These are phyloP conservation scores for Phoenix roebelenii DNA, from an alignment of 176 grass and related monocot species.

Conservation along the genomic window DNA sequence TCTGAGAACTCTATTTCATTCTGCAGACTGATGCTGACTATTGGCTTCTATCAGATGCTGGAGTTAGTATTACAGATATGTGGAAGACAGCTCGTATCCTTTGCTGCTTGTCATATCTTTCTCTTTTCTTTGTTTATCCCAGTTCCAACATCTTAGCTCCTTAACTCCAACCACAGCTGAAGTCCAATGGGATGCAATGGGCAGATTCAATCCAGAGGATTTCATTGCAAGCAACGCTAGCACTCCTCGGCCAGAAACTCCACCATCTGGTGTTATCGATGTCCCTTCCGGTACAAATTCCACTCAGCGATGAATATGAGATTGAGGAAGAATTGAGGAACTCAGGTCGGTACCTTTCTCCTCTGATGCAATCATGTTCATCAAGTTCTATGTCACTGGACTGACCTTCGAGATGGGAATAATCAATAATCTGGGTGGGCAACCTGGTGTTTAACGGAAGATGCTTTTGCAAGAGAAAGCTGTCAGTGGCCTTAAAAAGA, in stretches of 20 bases:
- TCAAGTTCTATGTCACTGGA: too few species aligned
- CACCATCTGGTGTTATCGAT: conserved; percentile 2
- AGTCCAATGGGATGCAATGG: conserved; percentile 46
- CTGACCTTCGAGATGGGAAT: too few species aligned
- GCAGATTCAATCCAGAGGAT: conserved; percentile 22
- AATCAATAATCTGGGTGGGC: too few species aligned
- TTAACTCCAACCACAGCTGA: conserved; percentile 56
- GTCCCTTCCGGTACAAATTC: conserved; percentile 7
- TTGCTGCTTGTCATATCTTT: conserved; percentile 9
- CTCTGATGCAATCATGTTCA: too few species aligned
- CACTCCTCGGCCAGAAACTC: conserved; percentile 23
- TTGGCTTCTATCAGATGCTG: conserved; percentile 65
- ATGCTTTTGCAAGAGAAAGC: too few species aligned
- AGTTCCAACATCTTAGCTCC: background rate
- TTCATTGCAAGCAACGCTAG: conserved; percentile 48
- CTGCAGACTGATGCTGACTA: conserved; percentile 72
- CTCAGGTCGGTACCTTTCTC: too few species aligned
- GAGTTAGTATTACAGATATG: conserved; percentile 67
- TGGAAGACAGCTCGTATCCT: conserved; percentile 80
- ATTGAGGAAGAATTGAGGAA: too few species aligned
- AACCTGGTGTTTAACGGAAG: too few species aligned
- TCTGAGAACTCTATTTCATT: background rate
- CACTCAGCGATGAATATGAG: background rate
- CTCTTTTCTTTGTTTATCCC: background rate
- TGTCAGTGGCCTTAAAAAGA: too few species aligned